phyloP scores from a whole-genome alignment of 306 rosid genomes.

The Senna siamea region DNA sequence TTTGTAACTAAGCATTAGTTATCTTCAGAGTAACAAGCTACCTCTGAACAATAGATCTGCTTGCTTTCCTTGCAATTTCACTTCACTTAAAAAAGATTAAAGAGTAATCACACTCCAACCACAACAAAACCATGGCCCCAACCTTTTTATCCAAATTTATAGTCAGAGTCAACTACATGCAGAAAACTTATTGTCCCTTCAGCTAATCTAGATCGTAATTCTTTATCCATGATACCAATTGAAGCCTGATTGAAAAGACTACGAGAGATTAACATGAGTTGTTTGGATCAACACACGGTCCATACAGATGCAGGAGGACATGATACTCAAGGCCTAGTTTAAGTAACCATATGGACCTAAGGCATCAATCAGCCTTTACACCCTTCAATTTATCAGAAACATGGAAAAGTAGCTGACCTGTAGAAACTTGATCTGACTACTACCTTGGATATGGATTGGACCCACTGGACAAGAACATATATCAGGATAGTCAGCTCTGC shows the following conservation, averaged over 20 bases:
- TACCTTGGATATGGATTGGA: slow-evolving; percentile 10
- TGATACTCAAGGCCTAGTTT: background rate
- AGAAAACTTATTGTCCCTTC: background rate
- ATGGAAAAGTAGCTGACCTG: background rate
- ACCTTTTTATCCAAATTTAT: background rate
- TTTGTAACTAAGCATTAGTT: background rate
- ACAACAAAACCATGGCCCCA: slow-evolving; percentile 5
- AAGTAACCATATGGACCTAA: background rate
- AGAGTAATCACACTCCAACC: slow-evolving; percentile 7
- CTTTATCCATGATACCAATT: background rate
- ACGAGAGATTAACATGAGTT: background rate
- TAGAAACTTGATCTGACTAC: background rate
- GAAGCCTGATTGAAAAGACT: background rate
- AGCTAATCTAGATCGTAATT: background rate
- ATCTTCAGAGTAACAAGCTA: slow-evolving; percentile 6
- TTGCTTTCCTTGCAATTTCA: background rate
- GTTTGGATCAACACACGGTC: background rate
- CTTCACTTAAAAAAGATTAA: background rate
- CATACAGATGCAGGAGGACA: background rate
- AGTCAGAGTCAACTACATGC: slow-evolving; percentile 14
- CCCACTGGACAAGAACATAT: slow-evolving; percentile 19
- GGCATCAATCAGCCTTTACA: background rate
- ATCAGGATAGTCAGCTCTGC: slow-evolving; percentile 2
- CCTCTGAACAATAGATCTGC: background rate
- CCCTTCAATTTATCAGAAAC: background rate